Base-by-base conservation (phyloP, 805 yeast genomes). In the Cyberlindnera xishuangbannaensis region DNA sequence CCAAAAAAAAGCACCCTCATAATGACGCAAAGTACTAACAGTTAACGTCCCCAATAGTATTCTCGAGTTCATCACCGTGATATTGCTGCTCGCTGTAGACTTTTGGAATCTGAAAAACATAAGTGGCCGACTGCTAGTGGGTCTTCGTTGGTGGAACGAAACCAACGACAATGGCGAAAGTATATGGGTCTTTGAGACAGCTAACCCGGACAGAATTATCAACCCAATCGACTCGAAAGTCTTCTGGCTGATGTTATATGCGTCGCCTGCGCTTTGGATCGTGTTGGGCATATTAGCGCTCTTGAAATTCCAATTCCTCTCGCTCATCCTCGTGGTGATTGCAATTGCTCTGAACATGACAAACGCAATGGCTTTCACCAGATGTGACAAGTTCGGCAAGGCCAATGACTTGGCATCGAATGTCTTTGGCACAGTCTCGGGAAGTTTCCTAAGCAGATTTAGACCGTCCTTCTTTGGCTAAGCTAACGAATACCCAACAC, bases 71-170 rank as follows among this genome's bases (percentile, higher is more conserved):
- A 87, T 90, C 12, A 56, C 77, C 6, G 78, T 86, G 15, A 75
- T 88, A 2, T 62, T 92, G 13, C 61, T 87, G 14, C 67, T 85
- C 15, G 83, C 95, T 0, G 85, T 86, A 1, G 98, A 90, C 56
- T 90, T 90, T 52, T 90, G 97, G 94, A 82, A 84, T 52, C 77
- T 85, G 16, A 92, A 90, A 54, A 90, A 90, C 58, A 83, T 90
- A 17, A 69, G 95, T 15, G 98, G 98, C 2, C 65, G 97, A 38
- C 69, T 85, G 36, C 59, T 90, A 36, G 97, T 92, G 5, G 97
- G 97, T 0, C 67, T 92, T 43, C 70, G 94, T 44, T 90, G 98
- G 98, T 90, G 97, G 96, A 92, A 90, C 55, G 97, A 90, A 54
- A 69, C 87, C 0, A 65, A 71, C 18, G 65, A 62, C 14, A 56